Base-by-base conservation (phyloP, 805 yeast species). In the Saccharomyces eubayanus region DNA sequence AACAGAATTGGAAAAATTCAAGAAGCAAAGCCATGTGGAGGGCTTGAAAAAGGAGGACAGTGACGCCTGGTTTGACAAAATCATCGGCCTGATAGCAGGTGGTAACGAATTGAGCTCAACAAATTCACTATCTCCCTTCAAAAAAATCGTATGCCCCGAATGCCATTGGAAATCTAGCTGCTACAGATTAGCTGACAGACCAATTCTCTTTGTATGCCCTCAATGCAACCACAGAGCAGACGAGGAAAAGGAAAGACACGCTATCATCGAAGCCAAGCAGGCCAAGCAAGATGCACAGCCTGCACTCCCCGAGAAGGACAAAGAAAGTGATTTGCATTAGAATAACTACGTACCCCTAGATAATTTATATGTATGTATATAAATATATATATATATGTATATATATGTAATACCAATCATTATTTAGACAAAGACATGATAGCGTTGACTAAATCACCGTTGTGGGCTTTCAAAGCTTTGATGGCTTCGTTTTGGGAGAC, bases 361-460 rank as follows among this genome's bases (percentile, higher is more conserved):
- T 52, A 48, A 8, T 43, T 41, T 41, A 53, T 50, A 30, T 12
- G 6, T 53, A n/a, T n/a, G n/a, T n/a, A n/a, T n/a, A n/a, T n/a
- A n/a, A n/a, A n/a, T n/a, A n/a, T n/a, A n/a, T n/a, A n/a, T n/a
- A n/a, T n/a, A n/a, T n/a, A n/a, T n/a, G n/a, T n/a, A n/a, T n/a
- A n/a, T n/a, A n/a, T n/a, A n/a, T n/a, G n/a, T n/a, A n/a, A n/a
- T n/a, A 28, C 40, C 41, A 41, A 52, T 54, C 47, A 48, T 53
- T 64, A 66, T 55, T 64, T 66, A 46, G 78, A 72, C 73, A 86
- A 78, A 61, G 87, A 83, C 96, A 92, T 89, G 74, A 92, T 89
- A 64, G 98, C 92, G 72, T 91, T 90, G 71, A 94, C 97, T 76
- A 94, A 84, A 74, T 94, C 98, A 74, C 91, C 90, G 66, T 87